Evolutionary conservation across 257 asterid genomes (phyloP).

Genomic region (Apocynum venetum): DNA sequence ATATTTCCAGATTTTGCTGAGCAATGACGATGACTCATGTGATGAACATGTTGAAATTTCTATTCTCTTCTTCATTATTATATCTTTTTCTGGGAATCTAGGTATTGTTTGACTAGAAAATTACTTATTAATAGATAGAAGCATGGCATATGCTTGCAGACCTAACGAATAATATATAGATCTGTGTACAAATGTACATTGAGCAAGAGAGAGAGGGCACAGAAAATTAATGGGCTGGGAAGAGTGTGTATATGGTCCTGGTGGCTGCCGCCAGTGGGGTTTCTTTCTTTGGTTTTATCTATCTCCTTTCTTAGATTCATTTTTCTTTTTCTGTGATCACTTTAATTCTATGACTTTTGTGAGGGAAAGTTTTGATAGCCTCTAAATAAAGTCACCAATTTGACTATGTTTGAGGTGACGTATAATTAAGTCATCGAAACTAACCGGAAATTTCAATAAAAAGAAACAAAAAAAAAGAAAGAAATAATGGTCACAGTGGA

Average conservation of each 20-base stretch:
- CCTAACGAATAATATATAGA: neutral
- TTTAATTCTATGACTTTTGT: neutral
- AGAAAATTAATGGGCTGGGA: no score
- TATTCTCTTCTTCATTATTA: neutral
- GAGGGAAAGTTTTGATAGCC: no score
- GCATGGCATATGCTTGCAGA: neutral
- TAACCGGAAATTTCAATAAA: neutral
- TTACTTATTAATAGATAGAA: no score
- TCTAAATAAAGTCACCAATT: no score
- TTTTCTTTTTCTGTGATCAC: neutral
- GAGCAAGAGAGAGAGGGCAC: neutral
- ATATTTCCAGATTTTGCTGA: slow-evolving; percentile 6
- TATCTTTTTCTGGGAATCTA: neutral
- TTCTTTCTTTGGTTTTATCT: neutral
- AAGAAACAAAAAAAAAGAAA: neutral
- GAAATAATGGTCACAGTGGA: neutral
- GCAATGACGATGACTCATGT: neutral
- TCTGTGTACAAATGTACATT: neutral
- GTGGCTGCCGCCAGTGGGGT: neutral
- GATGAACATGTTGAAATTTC: slow-evolving; percentile 14
- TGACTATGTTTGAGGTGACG: no score
- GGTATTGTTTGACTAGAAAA: neutral
- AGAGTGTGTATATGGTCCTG: neutral
- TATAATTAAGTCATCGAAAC: no score
- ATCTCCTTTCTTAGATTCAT: neutral